Base-by-base conservation (phyloP, 1,284 basidiomycete genomes). In the Fomitopsis pinicola region DNA sequence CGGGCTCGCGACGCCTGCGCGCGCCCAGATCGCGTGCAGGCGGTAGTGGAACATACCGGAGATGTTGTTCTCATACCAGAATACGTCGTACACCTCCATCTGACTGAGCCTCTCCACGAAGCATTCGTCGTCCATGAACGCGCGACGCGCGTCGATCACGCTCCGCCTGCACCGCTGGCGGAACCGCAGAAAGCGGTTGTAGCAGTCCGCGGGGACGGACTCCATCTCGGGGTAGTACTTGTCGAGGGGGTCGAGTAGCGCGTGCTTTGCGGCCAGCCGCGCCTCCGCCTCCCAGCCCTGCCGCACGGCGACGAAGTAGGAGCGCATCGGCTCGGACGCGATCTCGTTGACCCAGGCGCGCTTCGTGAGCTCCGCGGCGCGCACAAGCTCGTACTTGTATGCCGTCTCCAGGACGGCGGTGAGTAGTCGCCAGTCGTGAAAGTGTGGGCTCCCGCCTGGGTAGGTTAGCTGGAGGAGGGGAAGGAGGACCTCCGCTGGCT, bases 231-330 rank as follows among this genome's bases (percentile, higher is more conserved):
- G 35, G 33, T 59, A 56, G 54, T 65, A 63, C 22, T 22, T 19
- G 42, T 58, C 56, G 7, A 14, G 14, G 14, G 57, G 35, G 53
- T 12, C 2, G 26, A 54, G 50, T 8, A 52, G 2, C 40, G 60
- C 60, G 26, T 46, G 38, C 42, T 42, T 45, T 9, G 53, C 58
- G 5, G 61, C 61, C 3, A 35, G 35, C 38, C 22, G 12, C 35
- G 61, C 57, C 17, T 62, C 60, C 0, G 30, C 36, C 6, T 59
- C 33, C 38, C 76, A 69, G 2, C 61, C 63, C 54, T 71, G 66
- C 12, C 68, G 67, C 58, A 69, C 62, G 3, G 75, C 73, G 55
- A 79, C 65, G 17, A 72, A 70, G 58, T 76, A 77, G 3, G 73
- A 54, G 10, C 67, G 69, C 28, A 77, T 46, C 0, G 78, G 69